A percentile compares a stretch with the other conserved stretches of the same genome.
These are phyloP conservation scores for Solanum tarijense DNA, from an alignment of 257 asterid genomes.

Conservation along the genomic window DNA sequence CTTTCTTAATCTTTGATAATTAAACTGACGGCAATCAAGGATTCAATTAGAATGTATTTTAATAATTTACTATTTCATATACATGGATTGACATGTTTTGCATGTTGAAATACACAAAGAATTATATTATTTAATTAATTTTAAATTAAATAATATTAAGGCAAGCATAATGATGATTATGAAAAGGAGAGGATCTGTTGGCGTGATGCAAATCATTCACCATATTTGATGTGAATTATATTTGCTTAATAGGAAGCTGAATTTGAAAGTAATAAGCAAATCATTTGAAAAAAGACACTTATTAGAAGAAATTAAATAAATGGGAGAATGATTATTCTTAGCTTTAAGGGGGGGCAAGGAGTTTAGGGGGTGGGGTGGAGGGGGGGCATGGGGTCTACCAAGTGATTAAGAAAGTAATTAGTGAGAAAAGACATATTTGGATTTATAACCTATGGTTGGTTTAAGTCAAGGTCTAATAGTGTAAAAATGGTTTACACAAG, in stretches of 20 bases:
- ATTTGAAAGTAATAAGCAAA: conserved; percentile 59
- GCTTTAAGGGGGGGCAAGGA: conserved; percentile 52
- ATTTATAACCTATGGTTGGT: background rate
- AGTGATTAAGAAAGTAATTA: conserved; percentile 21
- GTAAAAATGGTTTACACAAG: background rate
- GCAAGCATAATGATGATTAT: background rate
- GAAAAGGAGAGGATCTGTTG: conserved; percentile 16
- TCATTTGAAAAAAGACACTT: conserved; percentile 22
- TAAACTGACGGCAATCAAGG: background rate
- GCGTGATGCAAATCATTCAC: conserved; percentile 57
- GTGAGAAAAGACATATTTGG: conserved; percentile 13
- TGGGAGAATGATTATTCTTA: conserved; percentile 53
- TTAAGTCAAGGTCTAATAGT: background rate
- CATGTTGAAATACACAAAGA: background rate
- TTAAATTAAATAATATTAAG: background rate
- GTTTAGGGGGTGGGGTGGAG: conserved; percentile 30
- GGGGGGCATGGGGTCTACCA: conserved; percentile 29
- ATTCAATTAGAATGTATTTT: background rate
- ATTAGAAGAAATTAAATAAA: background rate
- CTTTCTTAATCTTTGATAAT: background rate
- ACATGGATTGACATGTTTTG: background rate
- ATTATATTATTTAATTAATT: background rate
- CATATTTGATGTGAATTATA: conserved; percentile 45
- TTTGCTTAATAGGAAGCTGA: conserved; percentile 59
- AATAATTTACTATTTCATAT: background rate